Percentiles rank a stretch among this genome's conserved stretches.
These are phyloP conservation scores for Fomitopsis pulvina DNA, from an alignment of 768 basidiomycete genomes.

Conservation along the genomic window DNA sequence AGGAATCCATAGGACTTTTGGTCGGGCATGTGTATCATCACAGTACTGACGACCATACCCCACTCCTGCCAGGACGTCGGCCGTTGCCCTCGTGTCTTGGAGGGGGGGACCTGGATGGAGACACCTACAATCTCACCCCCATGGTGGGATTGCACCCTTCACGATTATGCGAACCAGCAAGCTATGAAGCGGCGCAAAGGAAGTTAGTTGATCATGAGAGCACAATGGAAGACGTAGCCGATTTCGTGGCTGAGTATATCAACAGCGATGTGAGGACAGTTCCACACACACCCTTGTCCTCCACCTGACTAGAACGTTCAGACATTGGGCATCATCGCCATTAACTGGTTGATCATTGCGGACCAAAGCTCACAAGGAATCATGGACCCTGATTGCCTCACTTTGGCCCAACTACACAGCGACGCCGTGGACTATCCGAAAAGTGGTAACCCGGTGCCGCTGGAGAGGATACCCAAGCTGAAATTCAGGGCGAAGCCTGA, in stretches of 20 bases:
- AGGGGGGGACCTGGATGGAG: conserved; percentile 62
- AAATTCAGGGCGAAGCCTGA: conserved; percentile 40
- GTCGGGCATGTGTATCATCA: background rate
- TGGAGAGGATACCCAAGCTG: conserved; percentile 36
- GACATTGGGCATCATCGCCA: conserved; percentile 57
- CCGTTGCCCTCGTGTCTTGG: conserved; percentile 59
- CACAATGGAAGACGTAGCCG: conserved; percentile 58
- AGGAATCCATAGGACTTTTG: background rate
- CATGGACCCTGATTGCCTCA: conserved; percentile 44
- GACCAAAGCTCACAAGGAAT: conserved; percentile 45
- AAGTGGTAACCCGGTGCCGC: conserved; percentile 31
- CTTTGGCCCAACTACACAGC: conserved; percentile 51
- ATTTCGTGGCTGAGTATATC: conserved; percentile 67
- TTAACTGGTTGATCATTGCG: conserved; percentile 58
- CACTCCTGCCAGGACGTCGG: conserved; percentile 37
- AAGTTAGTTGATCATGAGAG: conserved; percentile 40
- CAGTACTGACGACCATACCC: background rate
- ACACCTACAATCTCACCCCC: conserved; percentile 20
- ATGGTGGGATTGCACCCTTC: conserved; percentile 21
- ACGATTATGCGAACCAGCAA: conserved; percentile 31
- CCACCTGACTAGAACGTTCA: conserved; percentile 13
- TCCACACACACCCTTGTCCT: background rate
- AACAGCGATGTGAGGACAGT: conserved; percentile 46
- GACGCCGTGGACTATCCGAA: conserved; percentile 66
- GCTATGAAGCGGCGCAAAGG: conserved; percentile 41